phyloP scores from a whole-genome alignment of 305 asterid species.

The Fraxinus sp. region DNA sequence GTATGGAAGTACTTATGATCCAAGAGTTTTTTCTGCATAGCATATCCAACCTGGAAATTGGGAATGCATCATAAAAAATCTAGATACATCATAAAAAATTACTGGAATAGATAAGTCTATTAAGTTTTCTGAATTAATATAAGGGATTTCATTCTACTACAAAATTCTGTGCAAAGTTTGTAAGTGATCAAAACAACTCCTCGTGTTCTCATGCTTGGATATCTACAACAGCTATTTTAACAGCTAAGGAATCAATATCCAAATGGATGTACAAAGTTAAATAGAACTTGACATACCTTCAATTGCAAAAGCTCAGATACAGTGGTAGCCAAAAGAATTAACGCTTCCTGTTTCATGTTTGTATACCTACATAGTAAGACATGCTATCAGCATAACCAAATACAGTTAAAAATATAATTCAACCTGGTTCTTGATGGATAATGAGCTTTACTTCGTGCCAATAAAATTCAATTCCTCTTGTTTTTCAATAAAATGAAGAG shows the following conservation, averaged over 20 bases:
- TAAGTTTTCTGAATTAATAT: no score
- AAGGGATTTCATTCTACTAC: not conserved
- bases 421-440: no score
- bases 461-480: no score
- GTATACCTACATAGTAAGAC: conserved; percentile 38
- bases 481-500: no score
- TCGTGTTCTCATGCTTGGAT: not conserved
- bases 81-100: not conserved
- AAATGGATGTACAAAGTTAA: not conserved
- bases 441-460: no score
- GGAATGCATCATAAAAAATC: conserved; percentile 10
- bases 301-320: conserved; percentile 67
- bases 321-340: conserved; percentile 50
- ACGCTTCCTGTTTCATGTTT: conserved; percentile 17
- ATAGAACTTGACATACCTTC: conserved; percentile 46
- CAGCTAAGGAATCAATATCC: not conserved
- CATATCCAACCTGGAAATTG: conserved; percentile 87
- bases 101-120: no score
- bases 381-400: conserved; percentile 26
- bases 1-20: conserved; percentile 84
- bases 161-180: not conserved
- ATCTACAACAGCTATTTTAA: not conserved
- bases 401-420: not conserved
- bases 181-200: not conserved
- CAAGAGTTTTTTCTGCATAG: conserved; percentile 97